Evolutionary conservation across 768 basidiomycete species (phyloP), one percentile per base, ranked within the genome.

Genomic region (Dendrothele bispora): DNA sequence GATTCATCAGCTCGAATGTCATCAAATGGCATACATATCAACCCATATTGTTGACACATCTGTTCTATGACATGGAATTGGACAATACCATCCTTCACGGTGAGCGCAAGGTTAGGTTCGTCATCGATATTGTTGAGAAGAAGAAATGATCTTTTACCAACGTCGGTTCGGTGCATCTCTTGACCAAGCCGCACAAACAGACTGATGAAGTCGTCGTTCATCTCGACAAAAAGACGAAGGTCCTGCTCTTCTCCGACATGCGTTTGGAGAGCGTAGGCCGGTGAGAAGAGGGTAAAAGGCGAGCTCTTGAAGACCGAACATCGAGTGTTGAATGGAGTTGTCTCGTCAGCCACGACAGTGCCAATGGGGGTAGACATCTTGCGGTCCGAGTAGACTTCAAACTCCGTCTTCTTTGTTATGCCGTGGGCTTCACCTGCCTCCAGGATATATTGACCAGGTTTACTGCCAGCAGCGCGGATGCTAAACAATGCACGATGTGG

Each of bases 401-500:
- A 51, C 11, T 54, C 43, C 3, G 47, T 50, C 2, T 51, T 57
- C 4, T 18, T 27, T 0, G 50, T 41, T 36, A 66, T 39, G 2
- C 64, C 66, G 26, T 67, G 60, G 4, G 55, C 58, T 8, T 51
- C 28, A 14, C 64, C 64, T 2, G 60, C 61, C 4, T 37, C 40
- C 10, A 66, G 32, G 24, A 65, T 29, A 41, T 46, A 57, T 45
- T 45, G 40, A 1, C 34, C 34, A 42, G 45, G 42, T 14, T 32
- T 38, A 1, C 26, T 18, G 2, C 22, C n/a, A n/a, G n/a, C 5
- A 3, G 14, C 12, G 38, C 20, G 10, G 27, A 57, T 38, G 1
- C 38, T 2, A 32, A 54, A 39, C 18, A 47, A 47, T 34, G 48
- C 46, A 7, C 47, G 46, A 25, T 46, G 34, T 8, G 43, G 43